Evolutionary conservation across 768 basidiomycete genomes (phyloP).

Genomic region (Leccinellum albellum): DNA sequence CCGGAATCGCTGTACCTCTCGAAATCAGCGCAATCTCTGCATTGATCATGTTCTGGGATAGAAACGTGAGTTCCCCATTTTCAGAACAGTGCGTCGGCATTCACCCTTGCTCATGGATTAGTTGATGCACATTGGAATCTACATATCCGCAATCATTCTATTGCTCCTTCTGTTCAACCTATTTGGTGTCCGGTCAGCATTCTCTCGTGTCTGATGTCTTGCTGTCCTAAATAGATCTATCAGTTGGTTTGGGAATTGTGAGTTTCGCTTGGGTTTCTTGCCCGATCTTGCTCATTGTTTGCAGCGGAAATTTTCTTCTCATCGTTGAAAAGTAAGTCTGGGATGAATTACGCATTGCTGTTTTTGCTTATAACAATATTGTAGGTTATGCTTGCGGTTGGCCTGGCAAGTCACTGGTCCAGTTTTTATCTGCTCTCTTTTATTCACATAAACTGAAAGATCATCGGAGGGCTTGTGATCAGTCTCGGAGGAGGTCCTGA

Average conservation of each 20-base stretch:
- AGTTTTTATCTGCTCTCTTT: neutral
- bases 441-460: constrained; percentile 12
- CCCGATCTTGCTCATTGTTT: constrained; percentile 3
- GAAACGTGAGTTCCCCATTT: constrained; percentile 8
- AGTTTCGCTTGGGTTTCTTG: neutral
- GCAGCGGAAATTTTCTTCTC: constrained; percentile 23
- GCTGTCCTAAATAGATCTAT: constrained; percentile 31
- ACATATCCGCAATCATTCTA: constrained; percentile 37
- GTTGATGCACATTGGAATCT: constrained; percentile 36
- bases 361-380: neutral
- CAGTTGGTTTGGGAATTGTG: constrained; percentile 23
- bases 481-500: constrained; percentile 57
- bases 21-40: constrained; percentile 50
- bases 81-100: too few relatives aligned
- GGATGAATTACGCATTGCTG: neutral
- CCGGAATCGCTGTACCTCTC: constrained; percentile 41
- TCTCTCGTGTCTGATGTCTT: constrained; percentile 34
- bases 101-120: constrained; percentile 22
- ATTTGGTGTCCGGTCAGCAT: constrained; percentile 42
- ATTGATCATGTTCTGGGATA: constrained; percentile 51
- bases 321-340: constrained; percentile 21
- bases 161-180: constrained; percentile 41
- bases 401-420: constrained; percentile 20
- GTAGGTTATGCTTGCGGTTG: constrained; percentile 37
- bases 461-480: constrained; percentile 46